phyloP scores from a whole-genome alignment of 352 stramenopile species.

The Phytophthora uliginosa region DNA sequence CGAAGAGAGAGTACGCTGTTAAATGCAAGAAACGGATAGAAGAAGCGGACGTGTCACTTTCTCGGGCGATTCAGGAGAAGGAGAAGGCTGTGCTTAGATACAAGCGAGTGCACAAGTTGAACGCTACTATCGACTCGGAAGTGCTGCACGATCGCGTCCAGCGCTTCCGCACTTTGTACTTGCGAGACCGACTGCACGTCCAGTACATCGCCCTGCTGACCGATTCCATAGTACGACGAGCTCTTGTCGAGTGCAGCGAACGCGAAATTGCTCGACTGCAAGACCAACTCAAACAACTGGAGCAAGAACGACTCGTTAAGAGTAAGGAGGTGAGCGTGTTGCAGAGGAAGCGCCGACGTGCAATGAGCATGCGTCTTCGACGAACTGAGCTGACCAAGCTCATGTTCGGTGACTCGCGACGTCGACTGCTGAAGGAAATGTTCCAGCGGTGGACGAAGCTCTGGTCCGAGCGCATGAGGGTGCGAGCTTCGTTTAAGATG shows the following conservation, averaged over 20 bases:
- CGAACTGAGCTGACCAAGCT: conserved; percentile 60
- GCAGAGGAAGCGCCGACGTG: conserved; percentile 58
- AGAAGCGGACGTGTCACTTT: conserved; percentile 46
- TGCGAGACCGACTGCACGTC: conserved; percentile 62
- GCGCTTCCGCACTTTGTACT: conserved; percentile 69
- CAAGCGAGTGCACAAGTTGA: conserved; percentile 59
- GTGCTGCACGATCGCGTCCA: conserved; percentile 76
- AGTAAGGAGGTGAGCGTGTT: conserved; percentile 59
- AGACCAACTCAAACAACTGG: conserved; percentile 38
- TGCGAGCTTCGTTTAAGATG: conserved; percentile 74
- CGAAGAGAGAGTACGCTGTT: conserved; percentile 56
- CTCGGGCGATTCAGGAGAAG: conserved; percentile 46
- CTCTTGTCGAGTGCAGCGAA: conserved; percentile 57
- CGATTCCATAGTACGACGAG: conserved; percentile 60
- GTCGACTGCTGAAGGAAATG: conserved; percentile 46
- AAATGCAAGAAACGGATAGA: conserved; percentile 49
- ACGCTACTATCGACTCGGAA: conserved; percentile 72
- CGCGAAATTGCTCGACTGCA: conserved; percentile 54
- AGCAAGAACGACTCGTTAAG: conserved; percentile 58
- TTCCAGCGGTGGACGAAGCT: conserved; percentile 75
- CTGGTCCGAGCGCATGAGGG: conserved; percentile 62
- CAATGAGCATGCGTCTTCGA: conserved; percentile 54
- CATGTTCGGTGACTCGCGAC: conserved; percentile 57
- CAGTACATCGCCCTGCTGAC: conserved; percentile 73
- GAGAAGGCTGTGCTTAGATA: conserved; percentile 44